phyloP scores from a whole-genome alignment of 2,329 filamentous ascomycete species.

The Fusarium mexicanum region DNA sequence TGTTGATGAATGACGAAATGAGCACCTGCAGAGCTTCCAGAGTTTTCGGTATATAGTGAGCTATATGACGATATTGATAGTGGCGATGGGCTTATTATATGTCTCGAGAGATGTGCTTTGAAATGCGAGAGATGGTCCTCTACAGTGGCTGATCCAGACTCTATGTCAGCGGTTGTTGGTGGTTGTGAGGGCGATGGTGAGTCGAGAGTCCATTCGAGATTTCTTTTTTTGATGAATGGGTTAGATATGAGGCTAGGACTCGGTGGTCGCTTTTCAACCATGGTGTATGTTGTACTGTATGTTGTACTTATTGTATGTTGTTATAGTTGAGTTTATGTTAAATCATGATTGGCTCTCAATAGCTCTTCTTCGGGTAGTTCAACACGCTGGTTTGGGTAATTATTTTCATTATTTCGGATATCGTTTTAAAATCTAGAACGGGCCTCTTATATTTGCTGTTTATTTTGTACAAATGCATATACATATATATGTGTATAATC shows the following conservation, averaged over 20 bases:
- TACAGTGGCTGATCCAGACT: slow-evolving; percentile 51
- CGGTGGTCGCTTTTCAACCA: slow-evolving; percentile 43
- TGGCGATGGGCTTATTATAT: slow-evolving; percentile 42
- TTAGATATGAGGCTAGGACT: slow-evolving; percentile 53
- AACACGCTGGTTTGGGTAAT: not conserved
- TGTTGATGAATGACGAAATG: slow-evolving; percentile 80
- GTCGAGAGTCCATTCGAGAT: slow-evolving; percentile 56
- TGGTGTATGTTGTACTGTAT: not conserved
- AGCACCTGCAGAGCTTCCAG: slow-evolving; percentile 48
- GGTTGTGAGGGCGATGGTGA: not conserved
- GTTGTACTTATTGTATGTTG: not conserved
- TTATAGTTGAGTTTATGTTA: not conserved
- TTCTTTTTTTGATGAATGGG: slow-evolving; percentile 58
- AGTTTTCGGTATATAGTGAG: slow-evolving; percentile 50
- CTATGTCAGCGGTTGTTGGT: slow-evolving; percentile 50
- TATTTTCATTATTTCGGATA: not conserved
- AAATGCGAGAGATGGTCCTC: slow-evolving; percentile 55
- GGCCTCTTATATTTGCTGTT: not conserved
- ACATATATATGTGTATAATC: too few relatives aligned
- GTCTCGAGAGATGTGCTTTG: slow-evolving; percentile 45
- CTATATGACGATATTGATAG: slow-evolving; percentile 50
- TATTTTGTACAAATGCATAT: not conserved
- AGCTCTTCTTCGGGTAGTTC: not conserved
- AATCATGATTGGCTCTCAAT: not conserved
- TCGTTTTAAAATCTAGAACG: too few relatives aligned